Evolutionary conservation across 1,284 basidiomycete species (phyloP).

Genomic region (Cutaneotrichosporon arboriforme): DNA sequence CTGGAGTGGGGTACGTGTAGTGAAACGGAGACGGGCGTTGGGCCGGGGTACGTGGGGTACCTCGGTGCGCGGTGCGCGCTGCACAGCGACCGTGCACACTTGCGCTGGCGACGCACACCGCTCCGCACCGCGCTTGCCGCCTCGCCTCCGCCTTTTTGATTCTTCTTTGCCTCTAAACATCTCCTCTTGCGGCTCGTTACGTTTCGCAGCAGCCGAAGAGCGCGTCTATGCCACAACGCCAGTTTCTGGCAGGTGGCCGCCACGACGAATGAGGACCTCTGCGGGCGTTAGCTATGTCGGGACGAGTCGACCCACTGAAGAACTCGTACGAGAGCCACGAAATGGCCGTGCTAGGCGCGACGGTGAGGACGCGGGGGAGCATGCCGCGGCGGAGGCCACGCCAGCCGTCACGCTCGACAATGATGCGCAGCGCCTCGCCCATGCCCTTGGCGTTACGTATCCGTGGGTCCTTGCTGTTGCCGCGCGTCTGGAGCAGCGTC

Average conservation of each 20-base stretch:
- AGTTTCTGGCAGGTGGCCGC: slow-evolving; percentile 39
- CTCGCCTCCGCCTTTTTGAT: too few species aligned
- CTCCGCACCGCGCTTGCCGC: too few species aligned
- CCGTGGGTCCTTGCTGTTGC: slow-evolving; percentile 70
- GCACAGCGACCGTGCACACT: too few species aligned
- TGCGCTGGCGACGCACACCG: too few species aligned
- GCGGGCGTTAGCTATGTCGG: slow-evolving; percentile 17
- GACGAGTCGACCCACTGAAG: slow-evolving; percentile 67
- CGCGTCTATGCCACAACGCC: slow-evolving; percentile 14
- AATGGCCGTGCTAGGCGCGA: slow-evolving; percentile 94
- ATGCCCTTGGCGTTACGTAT: slow-evolving; percentile 82
- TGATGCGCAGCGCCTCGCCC: slow-evolving; percentile 81
- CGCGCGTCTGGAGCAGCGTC: slow-evolving; percentile 76
- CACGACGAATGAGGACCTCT: slow-evolving; percentile 44
- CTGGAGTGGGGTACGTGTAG: background rate
- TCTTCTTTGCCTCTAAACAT: too few species aligned
- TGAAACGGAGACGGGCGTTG: background rate
- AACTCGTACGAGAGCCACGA: slow-evolving; percentile 97
- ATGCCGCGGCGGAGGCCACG: slow-evolving; percentile 84
- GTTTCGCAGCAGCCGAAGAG: background rate
- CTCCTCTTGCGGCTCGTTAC: too few species aligned
- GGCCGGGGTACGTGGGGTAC: too few species aligned
- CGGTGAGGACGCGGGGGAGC: slow-evolving; percentile 85
- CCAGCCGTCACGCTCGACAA: slow-evolving; percentile 76
- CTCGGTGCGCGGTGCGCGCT: too few species aligned